phyloP scores from a whole-genome alignment of 164 flowering plant genomes.

The Nymphaea thermarum region DNA sequence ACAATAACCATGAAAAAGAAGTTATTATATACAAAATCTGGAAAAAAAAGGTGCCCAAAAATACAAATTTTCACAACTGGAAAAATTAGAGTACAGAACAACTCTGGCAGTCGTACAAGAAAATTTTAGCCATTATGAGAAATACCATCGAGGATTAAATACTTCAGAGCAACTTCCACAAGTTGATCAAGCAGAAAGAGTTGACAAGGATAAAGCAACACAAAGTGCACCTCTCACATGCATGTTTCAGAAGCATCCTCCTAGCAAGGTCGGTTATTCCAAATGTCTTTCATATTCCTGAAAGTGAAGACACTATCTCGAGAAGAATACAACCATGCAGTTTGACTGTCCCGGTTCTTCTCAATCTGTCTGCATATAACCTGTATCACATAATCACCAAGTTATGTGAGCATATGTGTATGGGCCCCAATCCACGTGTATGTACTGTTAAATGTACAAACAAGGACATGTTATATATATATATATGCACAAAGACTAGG shows the following conservation, averaged over 20 bases:
- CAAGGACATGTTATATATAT: no score
- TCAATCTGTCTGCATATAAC: no score
- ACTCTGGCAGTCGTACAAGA: background rate
- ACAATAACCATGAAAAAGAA: background rate
- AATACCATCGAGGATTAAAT: background rate
- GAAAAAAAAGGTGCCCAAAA: background rate
- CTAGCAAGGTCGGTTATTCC: background rate
- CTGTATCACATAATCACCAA: no score
- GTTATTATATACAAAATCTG: background rate
- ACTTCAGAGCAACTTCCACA: background rate
- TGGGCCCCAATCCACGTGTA: no score
- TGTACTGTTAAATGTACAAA: no score
- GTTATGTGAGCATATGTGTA: no score
- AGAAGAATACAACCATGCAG: background rate
- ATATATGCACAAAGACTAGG: no score
- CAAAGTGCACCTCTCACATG: constrained; percentile 8
- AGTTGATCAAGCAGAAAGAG: background rate
- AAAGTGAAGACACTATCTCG: background rate
- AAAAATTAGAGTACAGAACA: background rate
- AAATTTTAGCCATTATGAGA: background rate
- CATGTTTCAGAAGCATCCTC: background rate
- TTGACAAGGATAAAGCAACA: background rate
- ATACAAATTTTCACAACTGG: background rate
- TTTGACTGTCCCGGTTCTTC: background rate
- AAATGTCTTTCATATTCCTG: background rate